Evolutionary conservation across 2,329 filamentous ascomycete species (phyloP).

Genomic region (Sordariomycetes sp.): DNA sequence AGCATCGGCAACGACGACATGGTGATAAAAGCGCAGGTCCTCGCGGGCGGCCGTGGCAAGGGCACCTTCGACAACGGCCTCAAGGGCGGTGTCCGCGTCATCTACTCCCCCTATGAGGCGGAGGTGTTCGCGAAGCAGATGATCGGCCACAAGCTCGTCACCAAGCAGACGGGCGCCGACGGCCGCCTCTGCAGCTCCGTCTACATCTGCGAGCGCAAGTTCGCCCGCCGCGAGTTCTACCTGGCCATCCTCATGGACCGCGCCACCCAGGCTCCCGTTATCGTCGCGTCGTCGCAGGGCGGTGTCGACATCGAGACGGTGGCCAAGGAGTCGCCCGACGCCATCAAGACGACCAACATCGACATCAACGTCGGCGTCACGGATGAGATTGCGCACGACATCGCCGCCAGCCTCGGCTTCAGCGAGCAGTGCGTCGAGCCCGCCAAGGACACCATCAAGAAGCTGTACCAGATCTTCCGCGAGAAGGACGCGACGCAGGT

Average conservation of each 20-base stretch:
- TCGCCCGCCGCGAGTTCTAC: constrained; percentile 97
- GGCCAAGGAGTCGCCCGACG: constrained; percentile 92
- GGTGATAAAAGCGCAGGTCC: constrained; percentile 99
- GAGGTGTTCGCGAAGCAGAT: constrained; percentile 98
- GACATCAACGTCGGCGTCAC: constrained; percentile 93
- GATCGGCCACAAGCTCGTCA: constrained; percentile 99
- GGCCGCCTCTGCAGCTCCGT: constrained; percentile 94
- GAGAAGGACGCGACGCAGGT: constrained; percentile 99
- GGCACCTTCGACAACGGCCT: constrained; percentile 96
- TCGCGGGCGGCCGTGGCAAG: constrained; percentile 95
- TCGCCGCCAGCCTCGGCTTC: constrained; percentile 88
- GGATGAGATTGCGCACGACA: constrained; percentile 82
- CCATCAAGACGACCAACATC: constrained; percentile 87
- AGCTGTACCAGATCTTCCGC: constrained; percentile 96
- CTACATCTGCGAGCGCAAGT: constrained; percentile 99
- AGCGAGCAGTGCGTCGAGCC: constrained; percentile 95
- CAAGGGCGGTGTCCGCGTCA: constrained; percentile 96
- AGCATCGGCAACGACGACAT: constrained; percentile 88
- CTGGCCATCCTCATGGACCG: constrained; percentile 98
- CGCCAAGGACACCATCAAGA: constrained; percentile 92
- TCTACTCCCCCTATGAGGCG: constrained; percentile 94
- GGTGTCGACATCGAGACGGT: constrained; percentile 99
- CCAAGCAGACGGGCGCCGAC: constrained; percentile 92
- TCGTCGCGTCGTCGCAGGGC: constrained; percentile 94
- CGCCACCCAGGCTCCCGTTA: constrained; percentile 77